Base-by-base conservation (phyloP, 768 basidiomycete species). In the Calocera cornea region DNA sequence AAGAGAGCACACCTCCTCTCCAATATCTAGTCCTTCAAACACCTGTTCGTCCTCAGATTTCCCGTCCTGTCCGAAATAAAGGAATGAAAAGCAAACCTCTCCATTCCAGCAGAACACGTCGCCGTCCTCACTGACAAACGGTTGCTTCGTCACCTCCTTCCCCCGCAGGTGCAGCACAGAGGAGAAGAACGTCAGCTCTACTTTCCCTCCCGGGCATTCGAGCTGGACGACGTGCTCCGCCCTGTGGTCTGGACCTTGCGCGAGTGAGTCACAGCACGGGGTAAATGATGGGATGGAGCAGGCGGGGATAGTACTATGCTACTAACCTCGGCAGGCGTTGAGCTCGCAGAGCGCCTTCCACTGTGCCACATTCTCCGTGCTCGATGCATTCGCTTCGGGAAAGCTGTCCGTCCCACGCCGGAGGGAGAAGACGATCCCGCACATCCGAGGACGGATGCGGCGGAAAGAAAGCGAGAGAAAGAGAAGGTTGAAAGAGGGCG, bases 41-140 rank as follows among this genome's bases (percentile, higher is more conserved):
- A 76, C 71, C 72, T 72, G 31, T 27, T 47, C 34, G 19, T 14
- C 34, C 41, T 36, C n/a, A 65, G 64, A 10, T 41, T 67, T 65
- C 66, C 40, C 33, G 17, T 11, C 31, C 65, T 68, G 64, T 66
- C 0, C 44, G 40, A 7, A 67, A 31, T 19, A 19, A 38, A n/a
- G 65, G 22, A 40, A 36, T 24, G 40, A 12, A 29, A 17, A 76
- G 76, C 54, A n/a, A 54, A 87, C 90, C 79, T 94, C 89, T 69
- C 92, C 92, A 72, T 92, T 92, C 88, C 89, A 94, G 72, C 90
- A 92, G 31, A 94, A 76, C 1, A 90, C 73, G 72, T 87, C 81
- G 7, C 82, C 84, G 16, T 78, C 79, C 31, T 24, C 34, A 36
- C 76, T 70, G 16, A 76, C 72, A 73, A 92, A 90, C 31, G 92